Percentiles rank a stretch among this genome's conserved stretches.
Evolutionary conservation across 1,139 yeast genomes (phyloP).

Genomic region (Kodamaea fungicola): DNA sequence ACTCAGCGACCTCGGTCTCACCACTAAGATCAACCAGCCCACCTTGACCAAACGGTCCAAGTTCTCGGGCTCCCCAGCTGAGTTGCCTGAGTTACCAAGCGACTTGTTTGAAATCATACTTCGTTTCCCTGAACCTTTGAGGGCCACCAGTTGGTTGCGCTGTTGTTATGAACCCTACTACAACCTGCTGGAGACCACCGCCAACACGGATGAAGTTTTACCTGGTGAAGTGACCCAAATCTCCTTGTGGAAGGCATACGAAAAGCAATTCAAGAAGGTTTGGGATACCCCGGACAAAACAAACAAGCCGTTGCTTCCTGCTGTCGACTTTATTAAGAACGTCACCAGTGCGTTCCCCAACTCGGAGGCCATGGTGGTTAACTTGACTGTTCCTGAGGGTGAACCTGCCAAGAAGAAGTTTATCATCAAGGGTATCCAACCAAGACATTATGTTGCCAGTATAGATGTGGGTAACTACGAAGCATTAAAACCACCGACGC

Average conservation of each 20-base stretch:
- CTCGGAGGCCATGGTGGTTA: slow-evolving; percentile 90
- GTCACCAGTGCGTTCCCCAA: slow-evolving; percentile 89
- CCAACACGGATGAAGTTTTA: slow-evolving; percentile 17
- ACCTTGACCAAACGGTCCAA: slow-evolving; percentile 34
- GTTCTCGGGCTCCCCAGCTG: slow-evolving; percentile 48
- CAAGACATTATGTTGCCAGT: slow-evolving; percentile 43
- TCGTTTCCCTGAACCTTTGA: slow-evolving; percentile 73
- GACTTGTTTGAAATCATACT: slow-evolving; percentile 61
- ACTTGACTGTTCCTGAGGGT: slow-evolving; percentile 41
- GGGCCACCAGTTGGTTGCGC: slow-evolving; percentile 95
- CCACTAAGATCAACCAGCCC: slow-evolving; percentile 10
- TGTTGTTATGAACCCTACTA: slow-evolving; percentile 74
- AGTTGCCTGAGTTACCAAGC: slow-evolving; percentile 56
- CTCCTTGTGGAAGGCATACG: slow-evolving; percentile 94
- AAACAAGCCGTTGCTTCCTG: slow-evolving; percentile 71
- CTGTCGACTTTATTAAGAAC: slow-evolving; percentile 93
- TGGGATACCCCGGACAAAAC: slow-evolving; percentile 33
- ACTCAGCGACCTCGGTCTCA: slow-evolving; percentile 8
- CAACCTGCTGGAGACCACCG: slow-evolving; percentile 7
- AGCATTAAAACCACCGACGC: slow-evolving; percentile 29
- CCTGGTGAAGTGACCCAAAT: slow-evolving; percentile 91
- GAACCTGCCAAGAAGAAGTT: slow-evolving; percentile 66
- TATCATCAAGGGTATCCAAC: slow-evolving; percentile 80
- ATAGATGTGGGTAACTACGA: slow-evolving; percentile 46
- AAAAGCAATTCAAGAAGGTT: slow-evolving; percentile 63